A percentile compares a stretch with the other conserved stretches of the same genome.
Evolutionary conservation across 805 yeast species (phyloP).

Genomic region (Soucietia sequanensis): DNA sequence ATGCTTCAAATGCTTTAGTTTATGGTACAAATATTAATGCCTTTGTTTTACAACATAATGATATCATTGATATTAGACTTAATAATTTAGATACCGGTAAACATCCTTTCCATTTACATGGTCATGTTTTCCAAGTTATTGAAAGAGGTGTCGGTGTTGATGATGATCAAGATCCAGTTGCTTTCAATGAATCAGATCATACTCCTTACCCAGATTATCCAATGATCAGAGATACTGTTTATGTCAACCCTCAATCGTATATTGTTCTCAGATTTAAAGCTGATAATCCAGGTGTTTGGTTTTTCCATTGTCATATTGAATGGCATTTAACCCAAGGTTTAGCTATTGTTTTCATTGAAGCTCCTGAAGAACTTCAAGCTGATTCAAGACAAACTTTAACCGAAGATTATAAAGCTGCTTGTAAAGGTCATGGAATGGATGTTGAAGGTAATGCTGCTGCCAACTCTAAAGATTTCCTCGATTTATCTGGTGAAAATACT

Average conservation of each 20-base stretch:
- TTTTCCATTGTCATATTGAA: conserved; percentile 88
- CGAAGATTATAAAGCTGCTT: conserved; percentile 57
- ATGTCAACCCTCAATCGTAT: conserved; percentile 66
- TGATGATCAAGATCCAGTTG: conserved; percentile 53
- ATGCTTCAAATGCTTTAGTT: conserved; percentile 55
- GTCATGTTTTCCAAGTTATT: conserved; percentile 66
- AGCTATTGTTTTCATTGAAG: conserved; percentile 70
- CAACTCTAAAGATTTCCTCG: conserved; percentile 58
- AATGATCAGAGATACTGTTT: conserved; percentile 66
- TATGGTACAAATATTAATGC: conserved; percentile 74
- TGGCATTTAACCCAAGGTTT: conserved; percentile 85
- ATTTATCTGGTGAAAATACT: conserved; percentile 71
- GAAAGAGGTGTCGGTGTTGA: conserved; percentile 50
- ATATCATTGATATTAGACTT: conserved; percentile 70
- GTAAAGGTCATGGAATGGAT: conserved; percentile 55
- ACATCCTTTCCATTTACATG: conserved; percentile 79
- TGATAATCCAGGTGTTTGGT: conserved; percentile 92
- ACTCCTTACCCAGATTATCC: conserved; percentile 57
- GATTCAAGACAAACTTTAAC: conserved; percentile 53
- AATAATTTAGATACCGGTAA: conserved; percentile 79
- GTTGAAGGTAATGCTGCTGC: conserved; percentile 87
- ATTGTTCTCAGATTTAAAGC: conserved; percentile 72
- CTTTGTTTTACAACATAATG: conserved; percentile 56
- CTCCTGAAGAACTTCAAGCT: conserved; percentile 52
- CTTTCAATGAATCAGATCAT: conserved; percentile 39